Percentiles rank a stretch among this genome's conserved stretches.
phyloP scores from a whole-genome alignment of 768 basidiomycete genomes.

The Phylloporus scabripes region DNA sequence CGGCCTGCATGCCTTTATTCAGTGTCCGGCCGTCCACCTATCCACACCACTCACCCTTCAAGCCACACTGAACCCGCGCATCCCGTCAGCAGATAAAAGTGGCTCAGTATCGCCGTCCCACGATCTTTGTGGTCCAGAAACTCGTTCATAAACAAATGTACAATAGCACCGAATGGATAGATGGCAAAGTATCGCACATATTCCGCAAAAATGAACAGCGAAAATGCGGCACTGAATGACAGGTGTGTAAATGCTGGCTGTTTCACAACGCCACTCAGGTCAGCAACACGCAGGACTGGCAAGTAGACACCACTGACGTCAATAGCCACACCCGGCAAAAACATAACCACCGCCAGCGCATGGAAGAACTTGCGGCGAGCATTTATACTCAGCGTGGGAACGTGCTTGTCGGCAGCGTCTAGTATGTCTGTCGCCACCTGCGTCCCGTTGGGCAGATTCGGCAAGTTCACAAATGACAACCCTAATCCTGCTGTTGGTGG shows the following conservation, averaged over 20 bases:
- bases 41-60: constrained; percentile 63
- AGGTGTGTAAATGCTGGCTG: constrained; percentile 97
- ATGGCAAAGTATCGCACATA: constrained; percentile 98
- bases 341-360: constrained; percentile 92
- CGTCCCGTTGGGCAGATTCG: constrained; percentile 53
- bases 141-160: constrained; percentile 96
- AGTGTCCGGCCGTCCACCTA: background rate
- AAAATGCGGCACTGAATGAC: constrained; percentile 91
- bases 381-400: constrained; percentile 86
- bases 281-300: constrained; percentile 9
- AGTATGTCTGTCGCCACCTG: constrained; percentile 57
- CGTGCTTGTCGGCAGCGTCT: constrained; percentile 85
- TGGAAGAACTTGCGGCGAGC: constrained; percentile 96
- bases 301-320: constrained; percentile 58
- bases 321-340: constrained; percentile 86
- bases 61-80: constrained; percentile 95
- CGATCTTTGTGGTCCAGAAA: constrained; percentile 93
- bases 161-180: constrained; percentile 88
- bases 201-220: constrained; percentile 92
- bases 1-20: constrained; percentile 30
- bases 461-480: constrained; percentile 39
- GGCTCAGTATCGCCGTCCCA: constrained; percentile 93
- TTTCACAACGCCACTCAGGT: constrained; percentile 5
- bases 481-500: constrained; percentile 27
- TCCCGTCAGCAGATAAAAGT: constrained; percentile 94